A percentile compares a stretch with the other conserved stretches of the same genome.
Conservation (phyloP, 768 basidiomycete species). For the Jaapia argillacea region DNA sequence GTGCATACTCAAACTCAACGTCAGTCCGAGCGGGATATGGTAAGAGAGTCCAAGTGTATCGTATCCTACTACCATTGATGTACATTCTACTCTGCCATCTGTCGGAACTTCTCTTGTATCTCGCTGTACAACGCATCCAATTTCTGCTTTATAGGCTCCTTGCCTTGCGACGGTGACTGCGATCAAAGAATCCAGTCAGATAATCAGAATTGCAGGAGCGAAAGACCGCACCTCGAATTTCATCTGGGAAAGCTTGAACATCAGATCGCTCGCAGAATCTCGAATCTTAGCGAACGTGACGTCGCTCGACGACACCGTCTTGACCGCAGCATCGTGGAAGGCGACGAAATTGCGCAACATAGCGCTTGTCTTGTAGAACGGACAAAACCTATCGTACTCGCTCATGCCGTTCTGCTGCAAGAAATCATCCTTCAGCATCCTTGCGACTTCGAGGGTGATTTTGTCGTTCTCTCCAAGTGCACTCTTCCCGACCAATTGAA, state of each 20-base stretch:
- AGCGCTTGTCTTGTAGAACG: conserved; percentile 96
- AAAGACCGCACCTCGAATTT: conserved; percentile 78
- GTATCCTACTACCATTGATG: not conserved
- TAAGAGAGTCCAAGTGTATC: not conserved
- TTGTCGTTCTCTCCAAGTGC: conserved; percentile 96
- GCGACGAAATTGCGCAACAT: conserved; percentile 94
- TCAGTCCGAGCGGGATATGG: too few species aligned
- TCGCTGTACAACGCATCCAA: conserved; percentile 73
- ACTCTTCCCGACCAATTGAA: conserved; percentile 98
- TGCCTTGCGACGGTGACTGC: conserved; percentile 86
- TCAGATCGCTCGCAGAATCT: conserved; percentile 76
- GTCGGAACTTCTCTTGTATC: conserved; percentile 89
- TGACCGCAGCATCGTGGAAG: conserved; percentile 87
- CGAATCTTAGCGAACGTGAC: conserved; percentile 82
- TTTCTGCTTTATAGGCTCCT: conserved; percentile 75
- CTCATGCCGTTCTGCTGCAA: conserved; percentile 98
- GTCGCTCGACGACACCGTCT: conserved; percentile 75
- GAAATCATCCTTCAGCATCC: conserved; percentile 96
- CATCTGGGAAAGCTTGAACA: conserved; percentile 99
- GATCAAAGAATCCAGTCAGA: conserved; percentile 4
- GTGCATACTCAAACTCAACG: too few species aligned
- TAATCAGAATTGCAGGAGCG: not conserved
- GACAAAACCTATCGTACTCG: conserved; percentile 94
- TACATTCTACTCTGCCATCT: conserved; percentile 56
- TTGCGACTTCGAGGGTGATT: conserved; percentile 94